Conservation (phyloP, 139 green algal species). For the Nannochloris sp. region DNA sequence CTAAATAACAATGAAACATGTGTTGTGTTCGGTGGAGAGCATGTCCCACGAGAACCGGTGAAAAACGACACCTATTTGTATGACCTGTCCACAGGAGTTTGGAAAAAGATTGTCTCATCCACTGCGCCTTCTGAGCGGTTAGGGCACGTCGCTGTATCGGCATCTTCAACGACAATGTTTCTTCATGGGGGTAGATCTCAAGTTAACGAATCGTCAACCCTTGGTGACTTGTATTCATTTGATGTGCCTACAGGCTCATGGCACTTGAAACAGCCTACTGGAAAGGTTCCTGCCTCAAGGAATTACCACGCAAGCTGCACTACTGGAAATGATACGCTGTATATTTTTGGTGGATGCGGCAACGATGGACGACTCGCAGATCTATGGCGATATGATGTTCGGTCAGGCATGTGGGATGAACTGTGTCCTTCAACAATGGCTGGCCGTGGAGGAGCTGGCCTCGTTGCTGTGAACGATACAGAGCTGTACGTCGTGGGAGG, state of each 20-base stretch:
- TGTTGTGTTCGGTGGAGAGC: conserved; percentile 11
- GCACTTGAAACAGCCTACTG: not conserved
- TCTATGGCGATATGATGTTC: conserved; percentile 11
- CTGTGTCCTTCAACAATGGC: not conserved
- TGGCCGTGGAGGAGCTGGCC: conserved; percentile 6
- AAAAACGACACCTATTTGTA: conserved; percentile 6
- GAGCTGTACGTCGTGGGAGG: conserved; percentile 4
- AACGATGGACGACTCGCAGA: not conserved
- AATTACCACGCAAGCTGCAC: conserved; percentile 1
- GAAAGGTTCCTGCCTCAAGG: not conserved
- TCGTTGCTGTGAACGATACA: not conserved
- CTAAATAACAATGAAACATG: conserved; percentile 1
- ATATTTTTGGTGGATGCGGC: conserved; percentile 15
- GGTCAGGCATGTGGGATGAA: conserved; percentile 1
- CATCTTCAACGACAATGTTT: not conserved
- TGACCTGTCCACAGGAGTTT: not conserved
- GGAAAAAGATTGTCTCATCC: not conserved
- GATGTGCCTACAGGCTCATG: conserved; percentile 1
- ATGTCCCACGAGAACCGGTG: conserved; percentile 2
- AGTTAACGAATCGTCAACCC: conserved; percentile 2
- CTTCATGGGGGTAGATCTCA: conserved; percentile 6
- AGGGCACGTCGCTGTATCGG: not conserved
- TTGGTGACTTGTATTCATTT: conserved; percentile 8
- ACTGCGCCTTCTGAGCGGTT: not conserved
- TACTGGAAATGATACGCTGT: not conserved